A percentile compares a stretch with the other conserved stretches of the same genome.
Evolutionary conservation across 2,329 filamentous ascomycete genomes (phyloP).

Genomic region (Calonectria hawksworthii): DNA sequence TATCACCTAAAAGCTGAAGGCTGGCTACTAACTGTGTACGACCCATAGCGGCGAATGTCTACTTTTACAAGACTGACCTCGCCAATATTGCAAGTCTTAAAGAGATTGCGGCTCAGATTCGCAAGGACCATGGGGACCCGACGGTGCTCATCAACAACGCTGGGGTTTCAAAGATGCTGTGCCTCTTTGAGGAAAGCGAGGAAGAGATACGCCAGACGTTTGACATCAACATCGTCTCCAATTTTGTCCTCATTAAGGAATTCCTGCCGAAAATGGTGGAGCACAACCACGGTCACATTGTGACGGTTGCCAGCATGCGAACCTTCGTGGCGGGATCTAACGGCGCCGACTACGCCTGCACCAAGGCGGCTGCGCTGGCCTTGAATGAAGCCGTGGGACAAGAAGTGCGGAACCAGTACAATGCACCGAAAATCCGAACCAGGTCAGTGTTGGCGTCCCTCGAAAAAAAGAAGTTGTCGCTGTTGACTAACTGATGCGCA

Average conservation of each 20-base stretch:
- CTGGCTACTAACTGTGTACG: background rate
- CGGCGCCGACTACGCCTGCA: constrained; percentile 74
- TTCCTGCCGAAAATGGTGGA: constrained; percentile 74
- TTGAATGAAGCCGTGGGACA: constrained; percentile 74
- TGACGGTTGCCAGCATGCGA: constrained; percentile 74
- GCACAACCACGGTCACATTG: constrained; percentile 75
- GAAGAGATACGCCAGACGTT: constrained; percentile 52
- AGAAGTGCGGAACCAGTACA: constrained; percentile 68
- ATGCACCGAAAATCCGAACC: constrained; percentile 52
- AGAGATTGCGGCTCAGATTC: background rate
- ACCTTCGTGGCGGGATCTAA: constrained; percentile 69
- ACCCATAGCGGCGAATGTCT: background rate
- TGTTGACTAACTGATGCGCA: background rate
- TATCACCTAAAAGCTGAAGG: background rate
- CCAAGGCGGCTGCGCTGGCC: constrained; percentile 71
- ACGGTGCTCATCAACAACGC: constrained; percentile 18
- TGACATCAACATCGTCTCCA: constrained; percentile 74
- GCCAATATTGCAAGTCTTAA: background rate
- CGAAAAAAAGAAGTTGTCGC: background rate
- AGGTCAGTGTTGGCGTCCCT: background rate
- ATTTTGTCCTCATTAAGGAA: constrained; percentile 71
- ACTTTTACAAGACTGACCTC: constrained; percentile 5
- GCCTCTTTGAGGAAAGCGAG: background rate
- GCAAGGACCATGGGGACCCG: constrained; percentile 2
- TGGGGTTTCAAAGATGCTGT: background rate